Evolutionary conservation across 176 grass and related monocot genomes (phyloP), one percentile per base, ranked within the genome.

Genomic region (Musa beccarii): DNA sequence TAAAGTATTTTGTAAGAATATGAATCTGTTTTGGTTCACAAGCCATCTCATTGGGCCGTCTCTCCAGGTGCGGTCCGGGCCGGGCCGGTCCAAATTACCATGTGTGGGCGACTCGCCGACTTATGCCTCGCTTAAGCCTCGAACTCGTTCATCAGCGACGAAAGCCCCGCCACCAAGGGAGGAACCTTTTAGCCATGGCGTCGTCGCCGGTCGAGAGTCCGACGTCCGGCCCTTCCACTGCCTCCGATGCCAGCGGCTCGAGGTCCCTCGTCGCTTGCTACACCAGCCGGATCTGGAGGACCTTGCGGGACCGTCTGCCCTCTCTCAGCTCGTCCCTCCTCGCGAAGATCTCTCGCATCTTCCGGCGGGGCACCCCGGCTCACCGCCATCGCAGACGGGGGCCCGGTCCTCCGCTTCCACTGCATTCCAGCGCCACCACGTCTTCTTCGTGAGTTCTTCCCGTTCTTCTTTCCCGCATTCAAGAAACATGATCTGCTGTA

Each of bases 151-250:
- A 0, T 21, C 8, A 1, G 6, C 57, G 57, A 17, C 0, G 15
- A 29, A 67, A 22, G 64, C 64, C 28, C 28, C 64, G 23, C 64
- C 24, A 15, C 24, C 22, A 5, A 66, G 7, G 2, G n/a, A 11
- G 10, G 25, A 13, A 23, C n/a, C 10, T 7, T 24, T 6, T 7
- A 16, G 13, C 12, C 13, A 66, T 66, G 59, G 59, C 75, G 12
- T 79, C 76, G 23, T 79, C 64, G 23, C 24, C 63, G 24, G 8
- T 51, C 21, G 76, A 68, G 19, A 79, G 16, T 65, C 11, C 78
- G 52, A 24, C 49, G 8, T 22, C 17, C 56, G 34, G 22, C 34
- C 7, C 11, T 49, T 4, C 24, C 23, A 12, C n/a, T 51, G 20
- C n/a, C 1, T 15, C 23, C 79, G 57, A 61, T 9, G 7, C 54